Conservation (phyloP, 345 rosid genomes). For the Gossypium rotundifolium region DNA sequence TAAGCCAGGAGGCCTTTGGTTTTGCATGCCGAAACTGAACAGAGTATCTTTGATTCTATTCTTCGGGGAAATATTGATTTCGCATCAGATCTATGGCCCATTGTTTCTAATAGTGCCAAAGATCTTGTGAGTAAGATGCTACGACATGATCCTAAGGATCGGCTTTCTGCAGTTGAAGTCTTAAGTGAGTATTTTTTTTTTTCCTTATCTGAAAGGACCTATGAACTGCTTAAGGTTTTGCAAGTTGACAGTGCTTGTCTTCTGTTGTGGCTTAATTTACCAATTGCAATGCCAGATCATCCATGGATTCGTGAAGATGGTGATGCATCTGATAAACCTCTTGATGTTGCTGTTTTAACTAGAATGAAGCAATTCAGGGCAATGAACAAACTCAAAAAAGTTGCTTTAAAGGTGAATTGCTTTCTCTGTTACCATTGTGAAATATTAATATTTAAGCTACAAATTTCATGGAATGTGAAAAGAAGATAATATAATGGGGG, state of each 20-base stretch:
- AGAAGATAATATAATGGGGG: background rate
- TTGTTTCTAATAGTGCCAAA: too few relatives aligned
- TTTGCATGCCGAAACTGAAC: too few relatives aligned
- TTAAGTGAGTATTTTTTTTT: too few relatives aligned
- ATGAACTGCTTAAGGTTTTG: background rate
- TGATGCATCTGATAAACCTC: conserved; percentile 94
- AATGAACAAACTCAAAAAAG: conserved; percentile 96
- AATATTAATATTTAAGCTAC: background rate
- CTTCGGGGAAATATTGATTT: too few relatives aligned
- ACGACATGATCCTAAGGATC: too few relatives aligned
- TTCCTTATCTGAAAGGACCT: background rate
- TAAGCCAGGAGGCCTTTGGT: too few relatives aligned
- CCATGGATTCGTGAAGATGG: conserved; percentile 94
- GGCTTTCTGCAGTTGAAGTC: too few relatives aligned
- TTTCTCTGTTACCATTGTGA: background rate
- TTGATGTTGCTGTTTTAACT: conserved; percentile 82
- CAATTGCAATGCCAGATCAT: conserved; percentile 58
- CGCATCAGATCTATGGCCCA: too few relatives aligned
- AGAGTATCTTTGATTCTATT: too few relatives aligned
- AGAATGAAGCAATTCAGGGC: conserved; percentile 99
- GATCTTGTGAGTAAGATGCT: too few relatives aligned
- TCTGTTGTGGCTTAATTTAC: background rate
- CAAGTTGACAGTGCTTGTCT: background rate
- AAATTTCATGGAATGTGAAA: background rate
- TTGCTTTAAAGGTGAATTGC: conserved; percentile 77